A percentile compares a stretch with the other conserved stretches of the same genome.
Conservation (phyloP, 2,329 filamentous ascomycete species). For the Pseudocercospora macadamiae region DNA sequence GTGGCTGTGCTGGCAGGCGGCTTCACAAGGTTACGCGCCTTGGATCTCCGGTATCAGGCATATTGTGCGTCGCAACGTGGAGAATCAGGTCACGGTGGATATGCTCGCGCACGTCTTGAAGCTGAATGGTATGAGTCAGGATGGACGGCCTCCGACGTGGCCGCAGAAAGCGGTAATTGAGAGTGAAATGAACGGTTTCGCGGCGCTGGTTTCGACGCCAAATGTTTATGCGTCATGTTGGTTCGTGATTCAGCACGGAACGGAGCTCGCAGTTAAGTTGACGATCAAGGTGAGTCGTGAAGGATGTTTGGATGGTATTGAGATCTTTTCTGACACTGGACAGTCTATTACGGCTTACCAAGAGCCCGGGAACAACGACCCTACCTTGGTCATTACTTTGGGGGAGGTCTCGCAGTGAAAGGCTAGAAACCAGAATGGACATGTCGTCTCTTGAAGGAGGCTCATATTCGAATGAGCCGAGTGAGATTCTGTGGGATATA, state of each 20-base stretch:
- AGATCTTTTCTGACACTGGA: neutral
- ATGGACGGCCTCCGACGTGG: neutral
- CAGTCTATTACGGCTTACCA: constrained; percentile 1
- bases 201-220: neutral
- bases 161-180: neutral
- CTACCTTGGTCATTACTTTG: neutral
- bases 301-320: too few relatives aligned
- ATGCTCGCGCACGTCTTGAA: neutral
- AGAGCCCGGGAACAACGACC: neutral
- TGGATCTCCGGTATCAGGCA: neutral
- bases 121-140: neutral
- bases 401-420: neutral
- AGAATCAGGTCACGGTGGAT: neutral
- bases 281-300: neutral
- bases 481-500: too few relatives aligned
- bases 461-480: too few relatives aligned
- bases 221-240: neutral
- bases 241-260: neutral
- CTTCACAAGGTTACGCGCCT: neutral
- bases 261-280: neutral
- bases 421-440: too few relatives aligned
- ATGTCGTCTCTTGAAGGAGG: too few relatives aligned
- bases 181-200: neutral
- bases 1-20: neutral
- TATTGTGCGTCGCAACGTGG: constrained; percentile 2